Evolutionary conservation across 1,284 basidiomycete species (phyloP).

Genomic region (Xanthoconium separans): DNA sequence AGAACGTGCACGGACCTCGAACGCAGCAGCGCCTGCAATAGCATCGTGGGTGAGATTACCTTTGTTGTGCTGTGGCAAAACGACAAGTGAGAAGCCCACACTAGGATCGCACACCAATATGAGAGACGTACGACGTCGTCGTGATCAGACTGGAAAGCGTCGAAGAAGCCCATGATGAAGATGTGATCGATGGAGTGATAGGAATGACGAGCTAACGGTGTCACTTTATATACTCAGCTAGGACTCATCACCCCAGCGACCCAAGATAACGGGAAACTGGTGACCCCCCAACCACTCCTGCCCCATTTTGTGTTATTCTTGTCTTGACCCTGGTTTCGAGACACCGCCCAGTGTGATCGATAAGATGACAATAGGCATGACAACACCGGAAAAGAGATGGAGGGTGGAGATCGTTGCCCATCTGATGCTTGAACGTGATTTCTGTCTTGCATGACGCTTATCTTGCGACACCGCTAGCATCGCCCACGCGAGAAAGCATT

Average conservation of each 20-base stretch:
- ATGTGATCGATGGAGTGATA: background rate
- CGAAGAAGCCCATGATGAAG: conserved; percentile 14
- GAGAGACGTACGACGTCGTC: conserved; percentile 9
- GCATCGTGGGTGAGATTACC: conserved; percentile 15
- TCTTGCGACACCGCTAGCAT: background rate
- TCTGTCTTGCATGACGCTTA: background rate
- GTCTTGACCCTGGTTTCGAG: conserved; percentile 8
- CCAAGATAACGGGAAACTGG: conserved; percentile 1
- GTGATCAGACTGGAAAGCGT: background rate
- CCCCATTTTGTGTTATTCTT: conserved; percentile 14
- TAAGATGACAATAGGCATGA: conserved; percentile 18
- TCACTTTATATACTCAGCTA: conserved; percentile 9
- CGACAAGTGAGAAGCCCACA: background rate
- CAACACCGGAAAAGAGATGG: background rate
- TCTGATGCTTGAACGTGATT: background rate
- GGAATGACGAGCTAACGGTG: background rate
- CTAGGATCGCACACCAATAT: background rate
- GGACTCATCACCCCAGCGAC: conserved; percentile 10
- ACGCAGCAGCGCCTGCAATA: conserved; percentile 16
- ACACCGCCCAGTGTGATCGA: conserved; percentile 16
- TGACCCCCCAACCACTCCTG: conserved; percentile 2
- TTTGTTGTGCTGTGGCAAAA: conserved; percentile 3
- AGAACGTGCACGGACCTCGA: conserved; percentile 14
- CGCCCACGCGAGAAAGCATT: no score
- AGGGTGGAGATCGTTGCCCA: background rate